Evolutionary conservation across 305 asterid species (phyloP), one percentile per base, ranked within the genome.

Genomic region (Fraxinus platypoda): DNA sequence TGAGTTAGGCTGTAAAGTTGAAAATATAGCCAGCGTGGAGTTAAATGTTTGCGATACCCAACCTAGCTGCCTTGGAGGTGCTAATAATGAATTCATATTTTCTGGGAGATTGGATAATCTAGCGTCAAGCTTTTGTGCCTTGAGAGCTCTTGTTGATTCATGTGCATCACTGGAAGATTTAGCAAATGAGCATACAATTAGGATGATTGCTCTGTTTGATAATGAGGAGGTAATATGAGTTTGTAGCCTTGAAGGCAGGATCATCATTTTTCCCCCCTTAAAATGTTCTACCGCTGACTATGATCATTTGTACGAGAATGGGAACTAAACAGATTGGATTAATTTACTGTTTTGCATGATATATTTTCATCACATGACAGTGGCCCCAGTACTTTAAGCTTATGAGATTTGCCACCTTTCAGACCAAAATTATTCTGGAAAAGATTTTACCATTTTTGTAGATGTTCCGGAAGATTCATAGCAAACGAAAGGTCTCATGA

Each of bases 21-120:
- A 91, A 75, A 97, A 94, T 85, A 94, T 96, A 78, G 96, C 89
- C 37, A 92, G 90, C 88, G 84, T 96, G 68, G 99, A 94, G 88
- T 88, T 96, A 88, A 96, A 96, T 89, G 91, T 96, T 82, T 96
- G 98, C 57, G 99, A 96, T 86, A 96, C 95, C 84, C 98, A 96
- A 88, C 92, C 99, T 80, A 94, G 99, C 89, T 96, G 99, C 88
- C 97, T 94, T 80, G 99, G 98, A 86, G 99, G 98, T 91, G 98
- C 95, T 80, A 92, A 91, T 82, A 90, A 94, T 66, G 98, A 95
- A 88, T 93, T 96, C 92, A 88, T 96, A 89, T 94, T 93, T 88
- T 96, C 99, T 88, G 99, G 99, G 88, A 94, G 99, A 90, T 81
- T 96, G 91, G 99, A 96, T 86, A 94, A 96, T 89, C 94, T 96